Conservation (phyloP, 2,329 filamentous ascomycete species). For the Coniochaeta sp. region DNA sequence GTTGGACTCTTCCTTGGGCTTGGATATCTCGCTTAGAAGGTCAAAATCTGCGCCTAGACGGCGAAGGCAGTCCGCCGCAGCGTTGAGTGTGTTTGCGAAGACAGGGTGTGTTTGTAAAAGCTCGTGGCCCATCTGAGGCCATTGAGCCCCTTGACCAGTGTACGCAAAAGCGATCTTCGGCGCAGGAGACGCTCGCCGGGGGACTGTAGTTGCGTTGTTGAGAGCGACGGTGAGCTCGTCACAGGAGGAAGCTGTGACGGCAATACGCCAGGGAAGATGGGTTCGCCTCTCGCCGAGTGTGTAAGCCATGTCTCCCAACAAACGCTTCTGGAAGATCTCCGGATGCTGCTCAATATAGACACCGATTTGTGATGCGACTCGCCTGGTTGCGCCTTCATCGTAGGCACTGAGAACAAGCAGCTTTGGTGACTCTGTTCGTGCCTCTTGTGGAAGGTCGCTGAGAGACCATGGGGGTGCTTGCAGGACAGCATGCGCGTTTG, state of each 20-base stretch:
- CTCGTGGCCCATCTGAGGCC: slow-evolving; percentile 18
- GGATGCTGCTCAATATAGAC: slow-evolving; percentile 10
- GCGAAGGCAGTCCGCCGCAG: slow-evolving; percentile 11
- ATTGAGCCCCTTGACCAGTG: slow-evolving; percentile 27
- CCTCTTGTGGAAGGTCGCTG: not conserved
- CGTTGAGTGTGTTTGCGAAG: slow-evolving; percentile 12
- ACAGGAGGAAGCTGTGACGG: slow-evolving; percentile 4
- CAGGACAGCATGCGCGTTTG: slow-evolving; percentile 34
- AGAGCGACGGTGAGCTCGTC: slow-evolving; percentile 1
- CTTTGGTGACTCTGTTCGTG: not conserved
- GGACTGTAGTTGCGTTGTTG: not conserved
- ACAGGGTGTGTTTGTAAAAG: slow-evolving; percentile 13
- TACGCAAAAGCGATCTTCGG: slow-evolving; percentile 18
- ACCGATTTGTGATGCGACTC: slow-evolving; percentile 5
- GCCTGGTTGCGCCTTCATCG: slow-evolving; percentile 4
- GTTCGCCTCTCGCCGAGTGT: slow-evolving; percentile 19
- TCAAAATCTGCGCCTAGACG: slow-evolving; percentile 17
- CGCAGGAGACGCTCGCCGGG: slow-evolving; percentile 4
- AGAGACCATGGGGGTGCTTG: slow-evolving; percentile 11
- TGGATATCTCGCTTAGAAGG: slow-evolving; percentile 17
- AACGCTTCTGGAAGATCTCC: slow-evolving; percentile 9
- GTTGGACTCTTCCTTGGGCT: slow-evolving; percentile 9
- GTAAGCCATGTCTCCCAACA: slow-evolving; percentile 14
- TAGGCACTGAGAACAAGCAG: slow-evolving; percentile 9
- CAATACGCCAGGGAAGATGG: slow-evolving; percentile 9